phyloP scores from a whole-genome alignment of 257 asterid genomes.

The Salvia rosmarinus region DNA sequence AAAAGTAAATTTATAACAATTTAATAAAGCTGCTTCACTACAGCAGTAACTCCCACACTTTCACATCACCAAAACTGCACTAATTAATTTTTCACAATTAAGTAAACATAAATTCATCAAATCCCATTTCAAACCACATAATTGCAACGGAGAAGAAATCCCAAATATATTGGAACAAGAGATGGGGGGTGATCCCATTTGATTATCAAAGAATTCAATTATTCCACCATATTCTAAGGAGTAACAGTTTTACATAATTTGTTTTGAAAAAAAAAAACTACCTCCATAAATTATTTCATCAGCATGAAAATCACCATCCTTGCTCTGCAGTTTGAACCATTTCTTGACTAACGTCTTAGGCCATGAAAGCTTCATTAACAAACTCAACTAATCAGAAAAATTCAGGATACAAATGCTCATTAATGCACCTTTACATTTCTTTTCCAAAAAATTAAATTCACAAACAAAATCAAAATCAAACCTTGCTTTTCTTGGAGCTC shows the following conservation, averaged over 20 bases:
- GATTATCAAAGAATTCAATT: slow-evolving; percentile 18
- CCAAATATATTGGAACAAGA: slow-evolving; percentile 23
- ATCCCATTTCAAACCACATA: slow-evolving; percentile 28
- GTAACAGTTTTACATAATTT: not conserved
- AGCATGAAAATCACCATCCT: slow-evolving; percentile 75
- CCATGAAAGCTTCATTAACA: slow-evolving; percentile 68
- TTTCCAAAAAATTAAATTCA: not conserved
- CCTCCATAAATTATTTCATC: slow-evolving; percentile 65
- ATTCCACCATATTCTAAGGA: not conserved
- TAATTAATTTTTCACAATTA: slow-evolving; percentile 23
- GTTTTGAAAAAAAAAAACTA: not conserved
- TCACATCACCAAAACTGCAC: slow-evolving; percentile 35
- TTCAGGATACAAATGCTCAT: slow-evolving; percentile 22
- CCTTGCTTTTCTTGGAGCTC: slow-evolving; percentile 77
- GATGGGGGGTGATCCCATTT: not conserved
- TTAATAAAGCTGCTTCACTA: slow-evolving; percentile 54
- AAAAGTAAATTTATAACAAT: slow-evolving; percentile 30
- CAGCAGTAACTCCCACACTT: slow-evolving; percentile 43
- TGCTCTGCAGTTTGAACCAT: slow-evolving; percentile 76
- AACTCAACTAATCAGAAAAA: slow-evolving; percentile 9
- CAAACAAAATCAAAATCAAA: slow-evolving; percentile 42
- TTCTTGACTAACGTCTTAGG: slow-evolving; percentile 81
- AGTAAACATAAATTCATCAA: slow-evolving; percentile 14
- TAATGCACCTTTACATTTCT: slow-evolving; percentile 2
- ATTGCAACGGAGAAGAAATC: slow-evolving; percentile 39